Evolutionary conservation across 495 filamentous ascomycete species (phyloP).

Genomic region (Lasiosphaeria ovina): DNA sequence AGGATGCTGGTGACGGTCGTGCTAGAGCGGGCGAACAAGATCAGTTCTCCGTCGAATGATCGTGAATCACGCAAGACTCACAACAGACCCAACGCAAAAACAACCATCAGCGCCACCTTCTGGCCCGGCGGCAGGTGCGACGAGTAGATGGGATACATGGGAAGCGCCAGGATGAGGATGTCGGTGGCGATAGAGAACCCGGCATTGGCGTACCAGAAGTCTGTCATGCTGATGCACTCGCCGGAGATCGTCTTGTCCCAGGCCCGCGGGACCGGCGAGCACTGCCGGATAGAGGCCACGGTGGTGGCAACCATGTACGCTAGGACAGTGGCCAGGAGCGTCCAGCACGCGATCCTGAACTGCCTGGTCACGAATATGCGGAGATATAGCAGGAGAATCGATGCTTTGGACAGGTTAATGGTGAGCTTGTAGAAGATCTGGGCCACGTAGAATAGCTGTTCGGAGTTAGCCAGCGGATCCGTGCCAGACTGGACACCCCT

Average conservation of each 20-base stretch:
- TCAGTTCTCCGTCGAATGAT: neutral
- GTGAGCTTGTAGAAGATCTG: constrained; percentile 33
- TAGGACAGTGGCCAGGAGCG: constrained; percentile 24
- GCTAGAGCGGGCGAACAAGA: constrained; percentile 1
- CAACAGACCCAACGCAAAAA: constrained; percentile 40
- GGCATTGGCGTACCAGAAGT: constrained; percentile 30
- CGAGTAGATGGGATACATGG: constrained; percentile 34
- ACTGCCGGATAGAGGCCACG: constrained; percentile 29
- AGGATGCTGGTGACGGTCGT: constrained; percentile 24
- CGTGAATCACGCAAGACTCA: constrained; percentile 11
- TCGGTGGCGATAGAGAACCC: constrained; percentile 30
- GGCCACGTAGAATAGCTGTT: constrained; percentile 28
- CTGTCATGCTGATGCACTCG: constrained; percentile 27
- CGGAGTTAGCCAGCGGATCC: constrained; percentile 2
- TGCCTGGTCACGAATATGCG: constrained; percentile 28
- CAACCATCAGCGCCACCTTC: constrained; percentile 34
- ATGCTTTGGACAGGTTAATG: constrained; percentile 32
- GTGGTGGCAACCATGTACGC: constrained; percentile 28
- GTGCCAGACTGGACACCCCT: neutral
- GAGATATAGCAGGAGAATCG: constrained; percentile 34
- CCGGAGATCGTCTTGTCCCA: constrained; percentile 32
- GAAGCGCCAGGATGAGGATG: constrained; percentile 33
- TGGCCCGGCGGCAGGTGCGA: constrained; percentile 32
- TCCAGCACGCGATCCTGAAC: constrained; percentile 23
- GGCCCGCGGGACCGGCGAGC: constrained; percentile 26